A percentile compares a stretch with the other conserved stretches of the same genome.
Conservation (phyloP, 2,329 filamentous ascomycete genomes). For the Lizonia empirigonia region DNA sequence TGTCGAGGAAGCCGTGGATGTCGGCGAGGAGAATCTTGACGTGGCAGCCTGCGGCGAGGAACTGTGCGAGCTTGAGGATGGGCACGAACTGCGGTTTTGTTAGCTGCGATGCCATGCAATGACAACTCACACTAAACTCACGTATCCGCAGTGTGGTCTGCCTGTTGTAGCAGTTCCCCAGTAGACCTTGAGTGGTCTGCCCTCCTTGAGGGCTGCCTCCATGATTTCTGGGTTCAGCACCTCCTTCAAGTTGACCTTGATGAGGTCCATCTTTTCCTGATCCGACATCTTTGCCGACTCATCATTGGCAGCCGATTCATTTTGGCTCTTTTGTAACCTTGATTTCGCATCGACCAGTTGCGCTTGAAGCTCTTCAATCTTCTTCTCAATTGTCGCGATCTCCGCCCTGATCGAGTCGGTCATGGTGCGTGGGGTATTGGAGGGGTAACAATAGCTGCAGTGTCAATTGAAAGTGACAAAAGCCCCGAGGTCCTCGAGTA, state of each 20-base stretch:
- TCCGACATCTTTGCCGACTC: constrained; percentile 48
- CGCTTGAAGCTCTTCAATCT: constrained; percentile 36
- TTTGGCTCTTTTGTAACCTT: constrained; percentile 34
- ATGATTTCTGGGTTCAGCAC: constrained; percentile 84
- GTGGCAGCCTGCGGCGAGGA: constrained; percentile 82
- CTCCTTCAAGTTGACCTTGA: constrained; percentile 81
- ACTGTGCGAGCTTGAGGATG: constrained; percentile 86
- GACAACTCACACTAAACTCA: constrained; percentile 18
- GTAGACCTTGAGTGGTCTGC: constrained; percentile 76
- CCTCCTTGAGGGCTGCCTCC: constrained; percentile 70
- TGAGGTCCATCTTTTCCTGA: constrained; percentile 73
- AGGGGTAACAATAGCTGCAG: constrained; percentile 19
- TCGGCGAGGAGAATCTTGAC: constrained; percentile 74
- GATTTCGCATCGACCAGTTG: constrained; percentile 40
- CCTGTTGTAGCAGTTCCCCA: constrained; percentile 89
- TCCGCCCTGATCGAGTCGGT: constrained; percentile 39
- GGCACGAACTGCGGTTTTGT: constrained; percentile 66
- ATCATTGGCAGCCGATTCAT: constrained; percentile 22
- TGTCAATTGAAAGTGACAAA: constrained; percentile 15
- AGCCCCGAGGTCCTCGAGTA: neutral
- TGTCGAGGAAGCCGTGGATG: constrained; percentile 76
- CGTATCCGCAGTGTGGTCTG: constrained; percentile 85
- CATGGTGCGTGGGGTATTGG: constrained; percentile 42
- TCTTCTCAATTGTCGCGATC: constrained; percentile 42
- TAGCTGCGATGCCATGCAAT: constrained; percentile 4